A percentile compares a stretch with the other conserved stretches of the same genome.
These are phyloP conservation scores for Ustilago xerochloae DNA, from an alignment of 1,284 basidiomycete genomes.

Conservation along the genomic window DNA sequence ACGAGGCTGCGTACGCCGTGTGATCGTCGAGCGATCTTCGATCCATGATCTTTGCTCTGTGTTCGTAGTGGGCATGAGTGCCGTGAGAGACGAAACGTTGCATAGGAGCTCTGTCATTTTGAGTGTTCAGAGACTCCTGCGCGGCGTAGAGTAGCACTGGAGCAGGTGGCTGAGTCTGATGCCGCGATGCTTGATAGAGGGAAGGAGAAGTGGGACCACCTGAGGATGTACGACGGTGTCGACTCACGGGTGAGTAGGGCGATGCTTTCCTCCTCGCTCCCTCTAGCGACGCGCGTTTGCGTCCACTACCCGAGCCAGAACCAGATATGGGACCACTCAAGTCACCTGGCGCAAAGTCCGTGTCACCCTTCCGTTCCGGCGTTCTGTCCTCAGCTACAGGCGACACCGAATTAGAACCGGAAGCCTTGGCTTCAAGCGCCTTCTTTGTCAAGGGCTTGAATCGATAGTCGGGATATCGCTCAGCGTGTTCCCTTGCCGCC, in stretches of 20 bases:
- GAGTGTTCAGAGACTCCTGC: background rate
- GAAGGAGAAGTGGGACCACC: conserved; percentile 8
- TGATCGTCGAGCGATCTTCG: conserved; percentile 23
- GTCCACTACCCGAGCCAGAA: conserved; percentile 37
- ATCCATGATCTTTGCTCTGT: background rate
- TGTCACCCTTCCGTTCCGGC: conserved; percentile 10
- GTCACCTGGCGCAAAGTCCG: conserved; percentile 21
- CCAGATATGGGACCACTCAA: conserved; percentile 31
- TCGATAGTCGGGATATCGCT: conserved; percentile 35
- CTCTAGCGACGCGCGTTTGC: conserved; percentile 33
- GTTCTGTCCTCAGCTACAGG: background rate
- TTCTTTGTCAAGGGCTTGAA: conserved; percentile 22
- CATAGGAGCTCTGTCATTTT: background rate
- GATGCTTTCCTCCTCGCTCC: conserved; percentile 19
- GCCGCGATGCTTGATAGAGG: background rate
- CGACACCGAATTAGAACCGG: background rate
- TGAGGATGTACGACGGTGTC: conserved; percentile 29
- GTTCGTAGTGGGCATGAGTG: background rate
- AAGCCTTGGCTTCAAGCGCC: background rate
- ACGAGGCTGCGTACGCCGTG: background rate
- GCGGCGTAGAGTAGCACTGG: conserved; percentile 4
- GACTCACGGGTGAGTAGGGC: conserved; percentile 14
- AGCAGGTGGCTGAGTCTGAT: background rate
- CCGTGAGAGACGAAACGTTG: conserved; percentile 12
- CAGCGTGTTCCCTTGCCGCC: conserved; percentile 24